Evolutionary conservation across 345 rosid genomes (phyloP).

Genomic region (Murraya paniculata): DNA sequence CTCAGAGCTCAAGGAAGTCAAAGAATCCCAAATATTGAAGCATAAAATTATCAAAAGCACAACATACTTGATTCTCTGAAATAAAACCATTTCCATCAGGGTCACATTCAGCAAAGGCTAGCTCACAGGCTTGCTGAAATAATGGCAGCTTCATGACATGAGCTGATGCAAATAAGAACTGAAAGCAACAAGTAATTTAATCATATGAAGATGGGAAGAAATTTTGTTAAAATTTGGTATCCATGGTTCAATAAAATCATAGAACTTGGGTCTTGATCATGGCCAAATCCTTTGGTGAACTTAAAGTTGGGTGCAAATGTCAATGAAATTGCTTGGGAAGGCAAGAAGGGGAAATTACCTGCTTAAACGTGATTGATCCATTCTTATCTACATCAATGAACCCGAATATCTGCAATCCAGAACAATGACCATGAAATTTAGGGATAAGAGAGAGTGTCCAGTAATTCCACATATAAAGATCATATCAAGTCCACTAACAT

Average conservation of each 20-base stretch:
- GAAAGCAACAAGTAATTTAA: slow-evolving; percentile 28
- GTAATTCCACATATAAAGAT: not conserved
- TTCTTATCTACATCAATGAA: slow-evolving; percentile 77
- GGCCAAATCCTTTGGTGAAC: not conserved
- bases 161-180: slow-evolving; percentile 84
- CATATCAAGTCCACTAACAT: not conserved
- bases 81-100: slow-evolving; percentile 42
- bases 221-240: not conserved
- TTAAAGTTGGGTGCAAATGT: not conserved
- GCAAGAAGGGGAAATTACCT: slow-evolving; percentile 44
- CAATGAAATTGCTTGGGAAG: not conserved
- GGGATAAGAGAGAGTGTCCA: not conserved
- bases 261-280: not conserved
- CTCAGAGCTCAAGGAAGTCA: slow-evolving; percentile 5
- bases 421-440: not conserved
- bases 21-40: not conserved
- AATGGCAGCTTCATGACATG: slow-evolving; percentile 63
- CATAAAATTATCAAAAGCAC: not conserved
- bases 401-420: slow-evolving; percentile 60
- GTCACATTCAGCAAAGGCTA: slow-evolving; percentile 60
- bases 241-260: not conserved
- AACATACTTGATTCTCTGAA: slow-evolving; percentile 58
- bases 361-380: slow-evolving; percentile 82
- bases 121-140: slow-evolving; percentile 67
- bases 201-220: not conserved